Evolutionary conservation across 139 green algal genomes (phyloP), one percentile per base, ranked within the genome.

Genomic region (Deuterostichococcus epilithicus): DNA sequence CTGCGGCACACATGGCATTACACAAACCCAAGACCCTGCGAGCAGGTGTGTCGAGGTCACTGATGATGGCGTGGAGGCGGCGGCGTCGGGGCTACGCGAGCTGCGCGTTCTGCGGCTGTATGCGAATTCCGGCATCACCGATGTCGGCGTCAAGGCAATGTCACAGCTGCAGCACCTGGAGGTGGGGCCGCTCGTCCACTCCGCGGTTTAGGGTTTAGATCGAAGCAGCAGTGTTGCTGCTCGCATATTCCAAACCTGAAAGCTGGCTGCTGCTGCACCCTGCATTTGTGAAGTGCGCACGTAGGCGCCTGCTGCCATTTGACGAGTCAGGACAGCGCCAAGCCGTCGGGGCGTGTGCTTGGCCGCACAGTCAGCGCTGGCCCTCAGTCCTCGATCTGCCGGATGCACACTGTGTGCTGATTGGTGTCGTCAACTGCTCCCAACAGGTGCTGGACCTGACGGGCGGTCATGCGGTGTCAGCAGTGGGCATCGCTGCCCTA

Each of bases 81-180:
- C 76, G 28, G 78, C 66, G 36, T 5, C 13, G 47, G 39, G 72
- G 35, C 76, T 72, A 36, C 65, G 28, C 4, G 15, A 72, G 36
- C 45, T 82, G n/a, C 65, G 70, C 26, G 66, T 47, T 33, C 45
- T 82, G 78, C 73, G 73, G 33, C 35, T 78, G 78, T 82, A 82
- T 32, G 78, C 72, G 18, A 75, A 66, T 47, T 38, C 42, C 1
- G n/a, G 35, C 59, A 44, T 81, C 3, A 78, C 23, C 5, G 67
- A 77, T 25, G 39, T 36, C 23, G 35, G n/a, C 10, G 36, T 82
- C 37, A 28, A 76, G 63, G 66, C 39, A 18, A 66, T 77, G 32
- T n/a, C 26, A 22, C 25, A 26, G 15, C 63, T 70, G 5, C 39
- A 72, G 15, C 34, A 2, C 0, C 33, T 52, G 10, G 42, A 82